Conservation (phyloP, 2,329 filamentous ascomycete species). For the Pleochaeta shiraiana region DNA sequence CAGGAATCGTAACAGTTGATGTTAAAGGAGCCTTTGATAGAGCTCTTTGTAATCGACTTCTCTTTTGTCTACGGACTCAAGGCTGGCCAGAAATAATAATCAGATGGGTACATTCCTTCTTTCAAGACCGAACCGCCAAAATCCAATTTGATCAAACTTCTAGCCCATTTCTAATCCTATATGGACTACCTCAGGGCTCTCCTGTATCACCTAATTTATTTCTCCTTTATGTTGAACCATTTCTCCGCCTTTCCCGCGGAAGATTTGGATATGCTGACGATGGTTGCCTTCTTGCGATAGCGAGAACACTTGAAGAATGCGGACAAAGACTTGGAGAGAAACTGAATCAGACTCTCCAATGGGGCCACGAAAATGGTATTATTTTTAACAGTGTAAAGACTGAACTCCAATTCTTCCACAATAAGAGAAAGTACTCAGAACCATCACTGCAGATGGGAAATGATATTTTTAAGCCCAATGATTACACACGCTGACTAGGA, state of each 20-base stretch:
- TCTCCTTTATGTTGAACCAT: neutral
- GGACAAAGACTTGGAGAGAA: neutral
- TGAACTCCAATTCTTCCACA: neutral
- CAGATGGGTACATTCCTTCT: neutral
- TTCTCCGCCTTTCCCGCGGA: neutral
- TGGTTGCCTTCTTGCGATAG: neutral
- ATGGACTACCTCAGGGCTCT: neutral
- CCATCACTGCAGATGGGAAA: neutral
- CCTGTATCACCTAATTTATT: neutral
- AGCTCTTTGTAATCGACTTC: neutral
- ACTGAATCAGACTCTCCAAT: neutral
- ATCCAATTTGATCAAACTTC: neutral
- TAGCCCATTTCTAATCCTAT: neutral
- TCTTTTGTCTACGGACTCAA: neutral
- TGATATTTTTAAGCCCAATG: neutral
- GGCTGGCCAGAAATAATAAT: neutral
- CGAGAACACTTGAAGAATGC: neutral
- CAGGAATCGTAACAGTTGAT: neutral
- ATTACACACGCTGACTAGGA: neutral
- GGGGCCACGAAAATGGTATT: neutral
- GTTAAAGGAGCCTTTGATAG: neutral
- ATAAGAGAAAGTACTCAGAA: neutral
- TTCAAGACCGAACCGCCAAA: neutral
- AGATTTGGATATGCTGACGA: neutral
- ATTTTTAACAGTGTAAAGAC: neutral